Conservation (phyloP, 495 filamentous ascomycete genomes). For the Lasiosphaeria ovina region DNA sequence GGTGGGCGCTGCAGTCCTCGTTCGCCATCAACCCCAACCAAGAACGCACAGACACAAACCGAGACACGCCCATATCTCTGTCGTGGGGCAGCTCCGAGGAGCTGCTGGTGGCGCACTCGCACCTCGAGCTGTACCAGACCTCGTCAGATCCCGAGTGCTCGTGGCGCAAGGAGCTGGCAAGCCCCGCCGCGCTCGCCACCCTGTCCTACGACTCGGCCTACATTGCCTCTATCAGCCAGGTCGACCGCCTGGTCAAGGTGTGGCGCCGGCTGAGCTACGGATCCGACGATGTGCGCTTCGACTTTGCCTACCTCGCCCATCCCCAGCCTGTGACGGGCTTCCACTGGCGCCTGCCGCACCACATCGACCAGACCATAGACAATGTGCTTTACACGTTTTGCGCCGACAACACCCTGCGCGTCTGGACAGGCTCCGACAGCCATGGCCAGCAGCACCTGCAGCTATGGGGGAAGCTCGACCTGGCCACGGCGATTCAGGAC, state of each 20-base stretch:
- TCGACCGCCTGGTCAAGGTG: slow-evolving; percentile 85
- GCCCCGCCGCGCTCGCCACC: slow-evolving; percentile 68
- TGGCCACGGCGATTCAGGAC: slow-evolving; percentile 69
- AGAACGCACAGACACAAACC: slow-evolving; percentile 28
- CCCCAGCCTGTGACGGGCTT: slow-evolving; percentile 74
- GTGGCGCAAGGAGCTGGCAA: slow-evolving; percentile 75
- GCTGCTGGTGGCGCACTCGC: slow-evolving; percentile 70
- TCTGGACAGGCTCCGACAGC: slow-evolving; percentile 79
- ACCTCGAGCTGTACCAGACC: slow-evolving; percentile 67
- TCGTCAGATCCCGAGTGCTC: slow-evolving; percentile 52
- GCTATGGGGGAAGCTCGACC: slow-evolving; percentile 81
- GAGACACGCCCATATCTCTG: slow-evolving; percentile 54
- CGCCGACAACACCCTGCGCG: slow-evolving; percentile 74
- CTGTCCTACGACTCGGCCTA: slow-evolving; percentile 85
- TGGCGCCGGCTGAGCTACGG: slow-evolving; percentile 90
- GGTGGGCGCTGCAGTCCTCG: slow-evolving; percentile 52
- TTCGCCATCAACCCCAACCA: slow-evolving; percentile 40
- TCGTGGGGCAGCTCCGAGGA: slow-evolving; percentile 87
- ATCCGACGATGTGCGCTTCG: slow-evolving; percentile 78
- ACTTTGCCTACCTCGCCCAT: slow-evolving; percentile 86
- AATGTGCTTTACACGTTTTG: slow-evolving; percentile 94
- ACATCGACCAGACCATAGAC: slow-evolving; percentile 74
- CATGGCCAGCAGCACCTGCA: slow-evolving; percentile 69
- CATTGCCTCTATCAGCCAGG: slow-evolving; percentile 75
- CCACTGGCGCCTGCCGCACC: slow-evolving; percentile 77